A percentile compares a stretch with the other conserved stretches of the same genome.
Evolutionary conservation across 768 basidiomycete genomes (phyloP).

Genomic region (Dentipellis fragilis): DNA sequence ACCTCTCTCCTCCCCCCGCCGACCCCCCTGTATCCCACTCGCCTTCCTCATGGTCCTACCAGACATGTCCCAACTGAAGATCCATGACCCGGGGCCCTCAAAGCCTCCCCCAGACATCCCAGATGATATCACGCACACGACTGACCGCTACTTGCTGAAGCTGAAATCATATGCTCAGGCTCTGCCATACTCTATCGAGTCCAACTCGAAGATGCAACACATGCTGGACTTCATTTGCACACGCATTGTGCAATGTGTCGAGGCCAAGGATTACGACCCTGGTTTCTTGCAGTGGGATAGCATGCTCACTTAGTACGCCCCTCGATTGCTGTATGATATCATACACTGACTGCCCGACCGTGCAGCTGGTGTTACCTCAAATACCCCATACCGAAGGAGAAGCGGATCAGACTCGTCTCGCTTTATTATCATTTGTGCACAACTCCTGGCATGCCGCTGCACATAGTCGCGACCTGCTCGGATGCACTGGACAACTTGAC

Average conservation of each 20-base stretch:
- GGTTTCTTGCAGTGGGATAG: slow-evolving; percentile 76
- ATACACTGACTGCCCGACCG: slow-evolving; percentile 9
- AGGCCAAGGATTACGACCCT: slow-evolving; percentile 75
- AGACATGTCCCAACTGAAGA: slow-evolving; percentile 1
- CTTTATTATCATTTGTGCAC: slow-evolving; percentile 71
- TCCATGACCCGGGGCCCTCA: slow-evolving; percentile 24
- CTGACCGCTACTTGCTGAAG: slow-evolving; percentile 46
- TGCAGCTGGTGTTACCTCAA: slow-evolving; percentile 73
- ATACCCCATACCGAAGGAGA: slow-evolving; percentile 78
- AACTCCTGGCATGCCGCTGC: slow-evolving; percentile 66
- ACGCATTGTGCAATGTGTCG: slow-evolving; percentile 61
- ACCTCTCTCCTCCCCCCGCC: too few relatives aligned
- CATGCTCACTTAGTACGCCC: slow-evolving; percentile 60
- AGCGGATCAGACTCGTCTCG: slow-evolving; percentile 62
- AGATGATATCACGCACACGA: slow-evolving; percentile 22
- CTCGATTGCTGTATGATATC: slow-evolving; percentile 1
- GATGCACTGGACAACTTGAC: slow-evolving; percentile 53
- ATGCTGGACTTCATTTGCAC: slow-evolving; percentile 65
- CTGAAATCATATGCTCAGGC: slow-evolving; percentile 51
- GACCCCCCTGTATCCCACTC: not conserved
- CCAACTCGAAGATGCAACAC: slow-evolving; percentile 64
- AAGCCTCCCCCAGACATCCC: slow-evolving; percentile 17
- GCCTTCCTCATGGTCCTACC: not conserved
- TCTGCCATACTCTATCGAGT: slow-evolving; percentile 71
- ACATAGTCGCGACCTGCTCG: slow-evolving; percentile 55